A percentile compares a stretch with the other conserved stretches of the same genome.
phyloP scores from a whole-genome alignment of 768 basidiomycete genomes.

The Sporobolomyces pararoseus region DNA sequence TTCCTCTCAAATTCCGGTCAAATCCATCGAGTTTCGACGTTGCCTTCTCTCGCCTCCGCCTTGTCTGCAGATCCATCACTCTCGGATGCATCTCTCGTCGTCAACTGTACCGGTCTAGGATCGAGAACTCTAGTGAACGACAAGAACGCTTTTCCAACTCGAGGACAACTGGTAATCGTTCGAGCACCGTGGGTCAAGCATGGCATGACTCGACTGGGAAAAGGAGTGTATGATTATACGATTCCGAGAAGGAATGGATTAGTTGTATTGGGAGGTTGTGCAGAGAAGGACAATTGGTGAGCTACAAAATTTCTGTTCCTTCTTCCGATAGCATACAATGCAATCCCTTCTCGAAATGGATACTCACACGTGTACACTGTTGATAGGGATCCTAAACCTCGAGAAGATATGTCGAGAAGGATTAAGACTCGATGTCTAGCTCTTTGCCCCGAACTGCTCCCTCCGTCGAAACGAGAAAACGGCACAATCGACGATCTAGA shows the following conservation, averaged over 20 bases:
- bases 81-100: slow-evolving; percentile 55
- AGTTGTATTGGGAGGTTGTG: slow-evolving; percentile 50
- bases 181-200: slow-evolving; percentile 47
- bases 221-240: slow-evolving; percentile 49
- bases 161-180: slow-evolving; percentile 51
- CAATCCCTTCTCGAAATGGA: neutral
- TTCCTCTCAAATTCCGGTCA: slow-evolving; percentile 64
- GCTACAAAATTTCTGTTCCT: no score
- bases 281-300: slow-evolving; percentile 45
- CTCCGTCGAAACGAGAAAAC: slow-evolving; percentile 30
- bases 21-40: slow-evolving; percentile 55
- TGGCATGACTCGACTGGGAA: slow-evolving; percentile 50
- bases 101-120: slow-evolving; percentile 69
- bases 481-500: slow-evolving; percentile 50
- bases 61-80: slow-evolving; percentile 1
- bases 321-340: no score
- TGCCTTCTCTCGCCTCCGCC: neutral
- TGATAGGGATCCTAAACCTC: slow-evolving; percentile 30
- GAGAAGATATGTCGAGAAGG: slow-evolving; percentile 17
- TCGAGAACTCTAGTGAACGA: slow-evolving; percentile 58
- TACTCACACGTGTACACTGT: neutral
- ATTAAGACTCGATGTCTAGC: slow-evolving; percentile 37
- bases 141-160: slow-evolving; percentile 52
- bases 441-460: slow-evolving; percentile 30
- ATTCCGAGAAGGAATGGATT: slow-evolving; percentile 51